Conservation (phyloP, 768 basidiomycete genomes). For the Tremella mesenterica region DNA sequence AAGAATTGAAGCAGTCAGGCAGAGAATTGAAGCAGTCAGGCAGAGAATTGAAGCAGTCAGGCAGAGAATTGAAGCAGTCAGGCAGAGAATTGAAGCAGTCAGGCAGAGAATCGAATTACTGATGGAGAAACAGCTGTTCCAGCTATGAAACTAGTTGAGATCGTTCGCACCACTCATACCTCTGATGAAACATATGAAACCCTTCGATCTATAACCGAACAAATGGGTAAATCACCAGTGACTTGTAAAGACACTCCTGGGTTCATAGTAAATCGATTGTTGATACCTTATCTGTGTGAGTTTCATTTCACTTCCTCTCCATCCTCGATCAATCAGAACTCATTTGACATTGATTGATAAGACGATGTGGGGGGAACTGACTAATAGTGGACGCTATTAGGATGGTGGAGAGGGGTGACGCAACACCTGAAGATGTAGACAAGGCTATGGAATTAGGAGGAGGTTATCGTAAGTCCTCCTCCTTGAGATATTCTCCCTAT, state of each 20-base stretch:
- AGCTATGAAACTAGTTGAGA: slow-evolving; percentile 48
- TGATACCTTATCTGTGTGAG: slow-evolving; percentile 48
- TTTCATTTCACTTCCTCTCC: too few species aligned
- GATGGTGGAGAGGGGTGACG: slow-evolving; percentile 49
- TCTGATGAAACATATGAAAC: slow-evolving; percentile 41
- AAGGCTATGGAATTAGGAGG: slow-evolving; percentile 49
- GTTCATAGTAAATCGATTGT: slow-evolving; percentile 48
- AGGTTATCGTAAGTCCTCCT: slow-evolving; percentile 45
- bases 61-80: too few species aligned
- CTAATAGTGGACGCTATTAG: slow-evolving; percentile 45
- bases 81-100: too few species aligned
- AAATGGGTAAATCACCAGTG: slow-evolving; percentile 47
- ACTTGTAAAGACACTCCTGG: slow-evolving; percentile 48
- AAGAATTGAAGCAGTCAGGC: neutral
- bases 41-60: too few species aligned
- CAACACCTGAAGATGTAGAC: slow-evolving; percentile 44
- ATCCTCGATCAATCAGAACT: too few species aligned
- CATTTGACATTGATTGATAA: too few species aligned
- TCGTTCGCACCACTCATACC: slow-evolving; percentile 45
- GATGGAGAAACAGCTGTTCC: neutral
- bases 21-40: too few species aligned
- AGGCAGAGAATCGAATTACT: neutral
- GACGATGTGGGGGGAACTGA: neutral
- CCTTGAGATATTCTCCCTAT: too few species aligned
- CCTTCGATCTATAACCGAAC: slow-evolving; percentile 42